Evolutionary conservation across 371 early-diverging fungal species (phyloP).

Genomic region (Funneliformis caledonium): DNA sequence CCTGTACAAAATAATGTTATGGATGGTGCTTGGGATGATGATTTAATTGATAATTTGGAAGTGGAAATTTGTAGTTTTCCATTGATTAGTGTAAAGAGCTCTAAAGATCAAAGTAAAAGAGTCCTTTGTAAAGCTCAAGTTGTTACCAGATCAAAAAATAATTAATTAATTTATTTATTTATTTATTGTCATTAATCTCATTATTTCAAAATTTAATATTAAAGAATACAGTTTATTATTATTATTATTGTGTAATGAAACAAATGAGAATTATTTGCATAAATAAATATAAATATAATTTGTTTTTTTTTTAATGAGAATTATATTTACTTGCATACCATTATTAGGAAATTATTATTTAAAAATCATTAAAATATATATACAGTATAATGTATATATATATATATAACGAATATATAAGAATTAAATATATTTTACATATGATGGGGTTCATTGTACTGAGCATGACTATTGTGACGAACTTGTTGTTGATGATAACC

Average conservation of each 20-base stretch:
- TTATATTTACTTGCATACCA: too few relatives aligned
- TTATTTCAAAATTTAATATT: neutral
- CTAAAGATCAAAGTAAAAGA: conserved; percentile 28
- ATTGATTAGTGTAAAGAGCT: conserved; percentile 14
- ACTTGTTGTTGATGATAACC: neutral
- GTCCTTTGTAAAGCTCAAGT: conserved; percentile 36
- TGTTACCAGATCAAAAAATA: neutral
- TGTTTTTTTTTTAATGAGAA: too few relatives aligned
- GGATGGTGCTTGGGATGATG: conserved; percentile 38
- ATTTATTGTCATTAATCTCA: neutral
- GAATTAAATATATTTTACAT: too few relatives aligned
- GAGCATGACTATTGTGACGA: neutral
- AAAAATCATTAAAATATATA: too few relatives aligned
- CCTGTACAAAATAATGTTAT: conserved; percentile 5
- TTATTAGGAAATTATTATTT: too few relatives aligned
- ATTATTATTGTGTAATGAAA: neutral
- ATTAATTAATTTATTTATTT: neutral
- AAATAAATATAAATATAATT: neutral
- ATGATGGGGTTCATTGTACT: neutral
- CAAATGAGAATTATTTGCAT: neutral
- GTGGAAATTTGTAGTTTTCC: conserved; percentile 40
- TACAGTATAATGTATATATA: too few relatives aligned
- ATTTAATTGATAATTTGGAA: conserved; percentile 16
- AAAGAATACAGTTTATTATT: neutral
- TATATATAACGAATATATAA: too few relatives aligned